These are phyloP conservation scores for Backusella westeae DNA, from an alignment of 192 early-diverging fungal genomes.

Conservation along the genomic window DNA sequence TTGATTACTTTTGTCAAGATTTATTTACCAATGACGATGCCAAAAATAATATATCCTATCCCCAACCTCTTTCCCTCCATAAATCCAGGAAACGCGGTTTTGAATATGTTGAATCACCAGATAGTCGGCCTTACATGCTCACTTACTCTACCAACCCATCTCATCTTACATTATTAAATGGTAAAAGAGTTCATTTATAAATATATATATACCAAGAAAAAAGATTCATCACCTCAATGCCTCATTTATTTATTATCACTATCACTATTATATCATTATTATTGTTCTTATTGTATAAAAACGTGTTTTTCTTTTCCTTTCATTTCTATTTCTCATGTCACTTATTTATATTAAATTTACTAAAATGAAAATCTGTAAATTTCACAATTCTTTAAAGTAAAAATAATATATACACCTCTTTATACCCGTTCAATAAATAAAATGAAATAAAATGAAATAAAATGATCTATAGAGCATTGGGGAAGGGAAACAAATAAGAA, in stretches of 20 bases:
- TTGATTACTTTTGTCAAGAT: slow-evolving; percentile 1
- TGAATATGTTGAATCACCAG: background rate
- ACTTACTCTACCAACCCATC: background rate
- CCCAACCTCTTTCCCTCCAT: background rate
- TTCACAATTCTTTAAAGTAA: background rate
- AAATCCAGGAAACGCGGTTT: background rate
- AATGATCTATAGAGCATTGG: background rate
- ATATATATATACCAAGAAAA: background rate
- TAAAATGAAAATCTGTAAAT: background rate
- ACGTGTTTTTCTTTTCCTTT: background rate
- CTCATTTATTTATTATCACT: background rate
- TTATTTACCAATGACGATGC: background rate
- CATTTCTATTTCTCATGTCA: background rate
- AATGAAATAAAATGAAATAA: background rate
- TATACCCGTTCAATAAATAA: background rate
- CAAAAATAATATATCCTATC: background rate
- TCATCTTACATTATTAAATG: background rate
- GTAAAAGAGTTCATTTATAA: slow-evolving; percentile 9
- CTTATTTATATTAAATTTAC: background rate
- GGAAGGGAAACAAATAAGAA: background rate
- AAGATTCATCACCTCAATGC: background rate
- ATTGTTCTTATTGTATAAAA: slow-evolving; percentile 4
- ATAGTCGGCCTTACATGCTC: background rate
- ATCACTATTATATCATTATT: background rate
- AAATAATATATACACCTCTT: background rate